Evolutionary conservation across 2,329 filamentous ascomycete species (phyloP), one percentile per base, ranked within the genome.

Genomic region (Corniculantispora saksenae): DNA sequence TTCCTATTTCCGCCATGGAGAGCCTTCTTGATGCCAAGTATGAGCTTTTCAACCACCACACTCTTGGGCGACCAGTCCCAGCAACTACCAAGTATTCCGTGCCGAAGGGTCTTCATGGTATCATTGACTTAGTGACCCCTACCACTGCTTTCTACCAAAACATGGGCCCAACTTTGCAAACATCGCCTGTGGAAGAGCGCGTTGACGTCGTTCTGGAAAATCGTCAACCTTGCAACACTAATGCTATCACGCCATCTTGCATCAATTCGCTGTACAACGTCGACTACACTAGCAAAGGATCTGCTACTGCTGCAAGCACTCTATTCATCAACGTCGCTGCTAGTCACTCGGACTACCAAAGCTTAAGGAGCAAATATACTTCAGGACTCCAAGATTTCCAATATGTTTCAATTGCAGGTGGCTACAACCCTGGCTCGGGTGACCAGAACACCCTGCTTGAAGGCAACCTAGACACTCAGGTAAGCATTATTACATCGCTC

Each of bases 51-150:
- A 43, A 23, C 23, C 53, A 64, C 32, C 17, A 43, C 5, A 40
- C 21, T 9, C 29, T 25, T 21, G 19, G 19, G 21, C 45, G 17
- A 17, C 32, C 32, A 32, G 19, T 64, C 7, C 63, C 54, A 12
- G 62, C 66, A n/a, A 68, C 67, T 19, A 64, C 63, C 21, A 59
- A 69, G 25, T 69, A 69, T 32, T 68, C 66, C 13, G 61, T 69
- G 25, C 67, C 67, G 3, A 23, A 63, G 38, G 55, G 23, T n/a
- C 64, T 69, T 3, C 62, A 67, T 35, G 60, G 57, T n/a, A 61
- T 67, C n/a, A 58, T 69, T n/a, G 67, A 69, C 50, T 60, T 65
- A 13, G 63, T 69, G 32, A 59, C 66, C 3, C 67, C 67, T 1
- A 68, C 67, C 1, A 69, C 66, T 10, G 66, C 66, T 25, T 68